Evolutionary conservation across 202 grass and related monocot genomes (phyloP), one percentile per base, ranked within the genome.

Genomic region (Carex arenaria): DNA sequence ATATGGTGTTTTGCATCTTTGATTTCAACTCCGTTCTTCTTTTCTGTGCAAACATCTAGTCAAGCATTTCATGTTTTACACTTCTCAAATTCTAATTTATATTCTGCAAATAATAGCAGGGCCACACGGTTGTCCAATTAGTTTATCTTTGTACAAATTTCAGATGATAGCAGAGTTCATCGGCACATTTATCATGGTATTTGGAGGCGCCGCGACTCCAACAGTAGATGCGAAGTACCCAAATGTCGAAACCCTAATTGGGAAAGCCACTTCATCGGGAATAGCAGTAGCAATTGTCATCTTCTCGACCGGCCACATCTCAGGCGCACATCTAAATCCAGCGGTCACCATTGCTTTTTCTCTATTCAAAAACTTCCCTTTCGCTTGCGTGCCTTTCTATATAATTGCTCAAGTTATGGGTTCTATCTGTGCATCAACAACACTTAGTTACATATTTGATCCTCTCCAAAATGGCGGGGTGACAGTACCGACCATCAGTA

Each of bases 251-350:
- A 72, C 20, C 34, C 78, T 89, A 1, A 66, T 92, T 1, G 85
- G 85, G 22, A n/a, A 85, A 12, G 90, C 87, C 12, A 36, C 85
- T 7, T 83, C 90, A 63, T 85, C 90, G 0, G 87, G 90, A 4
- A 78, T 92, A 1, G 87, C 90, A 0, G 90, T 89, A 8, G 36
- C 85, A 5, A 69, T 88, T 13, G 81, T 89, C 53, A 85, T 92
- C 45, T 82, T 92, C 57, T 78, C 90, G 38, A 63, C 86, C 0
- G 87, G 82, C 34, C 89, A 94, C 69, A 85, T 94, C 14, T 94
- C 89, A 0, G 89, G 87, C 19, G 70, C 82, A 49, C 92, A 94
- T 81, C 67, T 94, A 82, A 94, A 94, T 79, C 92, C 92, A 2
- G 82, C 85, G 3, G 57, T 94, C 13, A 94, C 87, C 47, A 31